A percentile compares a stretch with the other conserved stretches of the same genome.
Evolutionary conservation across 495 filamentous ascomycete species (phyloP).

Genomic region (Penicillium antarcticum): DNA sequence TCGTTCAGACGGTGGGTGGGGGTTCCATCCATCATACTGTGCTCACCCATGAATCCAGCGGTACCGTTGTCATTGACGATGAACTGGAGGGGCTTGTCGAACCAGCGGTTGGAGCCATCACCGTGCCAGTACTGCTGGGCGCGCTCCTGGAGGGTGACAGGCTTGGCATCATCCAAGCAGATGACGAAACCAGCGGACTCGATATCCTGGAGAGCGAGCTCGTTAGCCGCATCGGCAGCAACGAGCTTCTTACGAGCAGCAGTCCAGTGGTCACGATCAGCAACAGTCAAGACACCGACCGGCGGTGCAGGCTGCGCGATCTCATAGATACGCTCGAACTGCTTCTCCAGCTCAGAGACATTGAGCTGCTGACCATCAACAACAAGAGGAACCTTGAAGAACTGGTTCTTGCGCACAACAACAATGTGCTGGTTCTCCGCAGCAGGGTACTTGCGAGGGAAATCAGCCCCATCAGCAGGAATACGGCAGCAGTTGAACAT

Average conservation of each 20-base stretch:
- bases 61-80: slow-evolving; percentile 98
- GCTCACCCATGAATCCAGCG: slow-evolving; percentile 96
- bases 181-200: slow-evolving; percentile 90
- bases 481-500: slow-evolving; percentile 97
- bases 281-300: slow-evolving; percentile 81
- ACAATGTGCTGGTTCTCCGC: slow-evolving; percentile 79
- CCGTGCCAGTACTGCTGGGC: slow-evolving; percentile 98
- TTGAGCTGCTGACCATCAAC: slow-evolving; percentile 79
- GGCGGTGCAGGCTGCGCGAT: slow-evolving; percentile 65
- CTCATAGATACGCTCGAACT: slow-evolving; percentile 84
- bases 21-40: slow-evolving; percentile 99
- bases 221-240: slow-evolving; percentile 71
- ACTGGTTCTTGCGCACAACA: slow-evolving; percentile 90
- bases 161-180: slow-evolving; percentile 90
- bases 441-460: slow-evolving; percentile 75
- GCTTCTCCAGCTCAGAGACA: slow-evolving; percentile 79
- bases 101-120: slow-evolving; percentile 94
- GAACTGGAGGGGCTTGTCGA: slow-evolving; percentile 97
- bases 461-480: slow-evolving; percentile 76
- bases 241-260: slow-evolving; percentile 77
- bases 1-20: slow-evolving; percentile 96
- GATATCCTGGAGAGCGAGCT: slow-evolving; percentile 70
- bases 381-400: slow-evolving; percentile 81
- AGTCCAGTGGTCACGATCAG: slow-evolving; percentile 93
- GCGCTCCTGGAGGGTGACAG: slow-evolving; percentile 93